Conservation (phyloP, 306 rosid species). For the Cercis canadensis region DNA sequence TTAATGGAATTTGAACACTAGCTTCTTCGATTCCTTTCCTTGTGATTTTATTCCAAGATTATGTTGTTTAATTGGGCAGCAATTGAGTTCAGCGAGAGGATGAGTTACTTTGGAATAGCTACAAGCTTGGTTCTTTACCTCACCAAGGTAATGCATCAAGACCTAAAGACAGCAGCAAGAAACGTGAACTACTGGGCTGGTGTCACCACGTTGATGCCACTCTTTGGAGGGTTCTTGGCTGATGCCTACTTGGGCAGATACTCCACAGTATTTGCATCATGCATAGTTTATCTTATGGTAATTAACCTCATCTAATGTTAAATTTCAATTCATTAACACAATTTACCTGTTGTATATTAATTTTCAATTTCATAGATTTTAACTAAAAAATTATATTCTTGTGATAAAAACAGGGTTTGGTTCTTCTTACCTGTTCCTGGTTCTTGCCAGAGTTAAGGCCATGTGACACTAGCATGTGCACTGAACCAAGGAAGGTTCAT, state of each 20-base stretch:
- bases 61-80: constrained; percentile 49
- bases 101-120: constrained; percentile 89
- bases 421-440: constrained; percentile 75
- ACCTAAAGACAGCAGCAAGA: constrained; percentile 79
- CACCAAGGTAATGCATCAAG: constrained; percentile 75
- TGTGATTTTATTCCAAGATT: neutral
- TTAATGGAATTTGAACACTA: neutral
- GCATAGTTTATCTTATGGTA: constrained; percentile 76
- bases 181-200: constrained; percentile 91
- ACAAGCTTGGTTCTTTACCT: constrained; percentile 80
- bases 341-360: neutral
- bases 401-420: constrained; percentile 65
- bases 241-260: constrained; percentile 91
- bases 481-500: constrained; percentile 68
- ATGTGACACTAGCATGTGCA: constrained; percentile 54
- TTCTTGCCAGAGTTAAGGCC: constrained; percentile 73
- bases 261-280: constrained; percentile 66
- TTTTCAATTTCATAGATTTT: neutral
- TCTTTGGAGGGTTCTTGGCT: constrained; percentile 88
- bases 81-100: constrained; percentile 90
- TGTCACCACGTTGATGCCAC: constrained; percentile 85
- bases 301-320: neutral
- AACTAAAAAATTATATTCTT: constrained; percentile 5
- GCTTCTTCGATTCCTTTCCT: neutral
- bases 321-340: neutral